These are phyloP conservation scores for Apophysomyces elegans DNA, from an alignment of 371 early-diverging fungal genomes.

Conservation along the genomic window DNA sequence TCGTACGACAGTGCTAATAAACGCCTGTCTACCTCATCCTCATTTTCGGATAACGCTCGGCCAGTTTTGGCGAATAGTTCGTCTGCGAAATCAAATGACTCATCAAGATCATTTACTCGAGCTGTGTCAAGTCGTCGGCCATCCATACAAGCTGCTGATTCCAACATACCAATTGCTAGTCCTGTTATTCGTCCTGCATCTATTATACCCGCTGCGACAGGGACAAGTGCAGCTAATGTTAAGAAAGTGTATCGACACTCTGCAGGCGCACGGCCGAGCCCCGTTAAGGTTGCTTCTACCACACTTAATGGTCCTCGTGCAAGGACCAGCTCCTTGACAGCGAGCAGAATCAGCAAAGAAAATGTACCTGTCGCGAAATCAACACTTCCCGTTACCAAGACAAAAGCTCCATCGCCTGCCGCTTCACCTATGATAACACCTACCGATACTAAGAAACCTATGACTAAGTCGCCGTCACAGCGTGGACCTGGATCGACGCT, in stretches of 20 bases:
- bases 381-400: not conserved
- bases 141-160: slow-evolving; percentile 12
- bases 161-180: slow-evolving; percentile 17
- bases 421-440: slow-evolving; percentile 15
- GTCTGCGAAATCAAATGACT: not conserved
- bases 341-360: slow-evolving; percentile 13
- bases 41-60: slow-evolving; percentile 2
- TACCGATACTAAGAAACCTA: slow-evolving; percentile 23
- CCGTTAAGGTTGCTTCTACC: slow-evolving; percentile 24
- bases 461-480: slow-evolving; percentile 31
- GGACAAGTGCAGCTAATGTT: not conserved
- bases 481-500: slow-evolving; percentile 44
- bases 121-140: slow-evolving; percentile 15
- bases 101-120: not conserved
- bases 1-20: slow-evolving; percentile 20
- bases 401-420: slow-evolving; percentile 10
- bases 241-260: slow-evolving; percentile 30
- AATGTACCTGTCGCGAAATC: not conserved
- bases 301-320: slow-evolving; percentile 32
- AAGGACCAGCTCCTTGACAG: slow-evolving; percentile 30
- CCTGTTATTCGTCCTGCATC: slow-evolving; percentile 8
- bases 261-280: slow-evolving; percentile 27
- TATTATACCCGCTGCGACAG: not conserved
- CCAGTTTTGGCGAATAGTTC: not conserved
- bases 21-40: slow-evolving; percentile 11